Percentiles rank a stretch among this genome's conserved stretches.
Conservation (phyloP, 169 alveolate species). For the Plasmodium yoelii region DNA sequence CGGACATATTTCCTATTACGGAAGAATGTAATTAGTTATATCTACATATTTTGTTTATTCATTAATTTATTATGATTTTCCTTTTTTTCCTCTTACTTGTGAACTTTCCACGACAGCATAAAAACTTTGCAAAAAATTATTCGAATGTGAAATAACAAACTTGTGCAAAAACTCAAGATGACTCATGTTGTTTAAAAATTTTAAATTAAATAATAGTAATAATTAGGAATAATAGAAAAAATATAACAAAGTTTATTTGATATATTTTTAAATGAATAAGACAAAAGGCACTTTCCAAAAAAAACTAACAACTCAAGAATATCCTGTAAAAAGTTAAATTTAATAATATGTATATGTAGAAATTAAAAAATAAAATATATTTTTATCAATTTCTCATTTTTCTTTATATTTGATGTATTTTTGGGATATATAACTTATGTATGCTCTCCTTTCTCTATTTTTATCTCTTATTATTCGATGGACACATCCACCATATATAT, state of each 20-base stretch:
- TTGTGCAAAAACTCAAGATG: conserved; percentile 30
- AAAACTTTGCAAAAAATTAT: conserved; percentile 53
- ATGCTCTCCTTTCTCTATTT: too few relatives aligned
- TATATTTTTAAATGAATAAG: conserved; percentile 32
- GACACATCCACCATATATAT: too few relatives aligned
- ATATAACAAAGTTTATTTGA: too few relatives aligned
- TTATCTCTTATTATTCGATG: too few relatives aligned
- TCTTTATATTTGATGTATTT: too few relatives aligned
- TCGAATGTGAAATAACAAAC: conserved; percentile 59
- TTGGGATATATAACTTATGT: too few relatives aligned
- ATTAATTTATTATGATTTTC: background rate
- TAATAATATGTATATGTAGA: conserved; percentile 15
- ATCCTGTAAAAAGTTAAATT: conserved; percentile 39
- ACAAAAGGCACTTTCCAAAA: conserved; percentile 18
- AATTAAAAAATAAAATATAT: conserved; percentile 8
- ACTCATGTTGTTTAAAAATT: conserved; percentile 21
- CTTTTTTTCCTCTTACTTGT: conserved; percentile 34
- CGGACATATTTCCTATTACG: too few relatives aligned
- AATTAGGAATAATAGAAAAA: too few relatives aligned
- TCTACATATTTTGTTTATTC: too few relatives aligned
- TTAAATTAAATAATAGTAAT: too few relatives aligned
- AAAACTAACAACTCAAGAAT: conserved; percentile 15
- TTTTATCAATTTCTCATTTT: background rate
- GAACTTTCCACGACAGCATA: conserved; percentile 76
- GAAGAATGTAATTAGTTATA: too few relatives aligned